Conservation (phyloP, 305 asterid genomes). For the Euphrasia arctica region DNA sequence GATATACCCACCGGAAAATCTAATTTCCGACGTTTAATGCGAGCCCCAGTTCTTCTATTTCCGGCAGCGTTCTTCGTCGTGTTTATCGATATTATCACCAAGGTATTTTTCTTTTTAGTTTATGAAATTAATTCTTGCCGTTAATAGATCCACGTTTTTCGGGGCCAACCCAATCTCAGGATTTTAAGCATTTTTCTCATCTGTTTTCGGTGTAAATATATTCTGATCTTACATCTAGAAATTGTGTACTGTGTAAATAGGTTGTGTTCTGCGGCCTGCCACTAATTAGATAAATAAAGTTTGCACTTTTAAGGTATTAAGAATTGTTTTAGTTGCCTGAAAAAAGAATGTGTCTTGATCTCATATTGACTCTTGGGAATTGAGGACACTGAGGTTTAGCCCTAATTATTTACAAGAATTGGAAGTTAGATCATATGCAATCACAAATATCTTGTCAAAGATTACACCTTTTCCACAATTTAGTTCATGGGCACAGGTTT, state of each 20-base stretch:
- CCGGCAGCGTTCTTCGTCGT: conserved; percentile 3
- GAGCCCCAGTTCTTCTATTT: conserved; percentile 24
- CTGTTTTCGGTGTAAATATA: background rate
- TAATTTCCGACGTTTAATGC: conserved; percentile 28
- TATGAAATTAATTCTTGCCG: background rate
- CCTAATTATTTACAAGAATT: background rate
- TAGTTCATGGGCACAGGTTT: background rate
- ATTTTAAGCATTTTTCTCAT: background rate
- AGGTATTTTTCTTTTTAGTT: conserved; percentile 3
- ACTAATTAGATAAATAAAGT: background rate
- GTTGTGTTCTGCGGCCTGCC: background rate
- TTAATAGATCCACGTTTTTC: background rate
- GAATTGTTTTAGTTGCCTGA: background rate
- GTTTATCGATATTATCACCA: background rate
- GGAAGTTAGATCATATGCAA: background rate
- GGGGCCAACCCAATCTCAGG: background rate
- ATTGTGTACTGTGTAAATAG: background rate
- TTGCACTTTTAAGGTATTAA: background rate
- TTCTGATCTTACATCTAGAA: background rate
- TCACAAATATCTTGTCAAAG: background rate
- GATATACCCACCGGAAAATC: conserved; percentile 4
- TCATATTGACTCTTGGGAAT: background rate
- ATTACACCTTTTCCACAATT: background rate
- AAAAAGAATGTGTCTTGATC: background rate
- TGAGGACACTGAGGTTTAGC: background rate